These are phyloP conservation scores for Sporothrix euskadiensis DNA, from an alignment of 2,329 filamentous ascomycete genomes.

Conservation along the genomic window DNA sequence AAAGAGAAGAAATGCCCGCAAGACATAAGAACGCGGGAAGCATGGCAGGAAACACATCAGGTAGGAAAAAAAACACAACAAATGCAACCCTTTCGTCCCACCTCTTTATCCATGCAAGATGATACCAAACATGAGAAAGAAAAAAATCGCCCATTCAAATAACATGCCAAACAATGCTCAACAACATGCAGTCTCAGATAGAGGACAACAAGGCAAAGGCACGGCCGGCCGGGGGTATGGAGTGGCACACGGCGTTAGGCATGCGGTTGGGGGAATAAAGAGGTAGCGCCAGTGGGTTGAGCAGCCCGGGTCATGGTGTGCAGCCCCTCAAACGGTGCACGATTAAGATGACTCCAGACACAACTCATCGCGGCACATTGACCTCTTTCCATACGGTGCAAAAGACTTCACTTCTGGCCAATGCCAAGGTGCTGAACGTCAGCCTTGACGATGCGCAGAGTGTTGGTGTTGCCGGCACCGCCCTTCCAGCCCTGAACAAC, in stretches of 20 bases:
- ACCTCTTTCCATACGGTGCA: background rate
- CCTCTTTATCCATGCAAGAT: constrained; percentile 22
- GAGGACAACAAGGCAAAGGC: background rate
- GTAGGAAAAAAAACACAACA: background rate
- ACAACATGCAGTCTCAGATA: background rate
- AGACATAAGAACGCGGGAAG: constrained; percentile 1
- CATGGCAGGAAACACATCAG: background rate
- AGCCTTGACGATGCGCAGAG: constrained; percentile 64
- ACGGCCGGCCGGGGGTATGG: background rate
- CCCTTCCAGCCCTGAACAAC: constrained; percentile 91
- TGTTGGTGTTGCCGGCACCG: constrained; percentile 90
- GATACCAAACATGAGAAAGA: background rate
- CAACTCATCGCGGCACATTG: background rate
- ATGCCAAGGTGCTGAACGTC: constrained; percentile 60
- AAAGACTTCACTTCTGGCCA: constrained; percentile 43
- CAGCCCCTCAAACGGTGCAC: background rate
- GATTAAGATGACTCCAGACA: background rate
- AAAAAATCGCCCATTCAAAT: background rate
- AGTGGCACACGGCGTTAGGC: background rate
- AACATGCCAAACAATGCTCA: background rate
- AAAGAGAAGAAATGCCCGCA: background rate
- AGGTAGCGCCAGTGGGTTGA: background rate
- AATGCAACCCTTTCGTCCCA: constrained; percentile 3
- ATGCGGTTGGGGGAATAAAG: background rate
- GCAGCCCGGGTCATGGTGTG: background rate